These are phyloP conservation scores for Boechera retrofracta DNA, from an alignment of 345 rosid genomes.

Conservation along the genomic window DNA sequence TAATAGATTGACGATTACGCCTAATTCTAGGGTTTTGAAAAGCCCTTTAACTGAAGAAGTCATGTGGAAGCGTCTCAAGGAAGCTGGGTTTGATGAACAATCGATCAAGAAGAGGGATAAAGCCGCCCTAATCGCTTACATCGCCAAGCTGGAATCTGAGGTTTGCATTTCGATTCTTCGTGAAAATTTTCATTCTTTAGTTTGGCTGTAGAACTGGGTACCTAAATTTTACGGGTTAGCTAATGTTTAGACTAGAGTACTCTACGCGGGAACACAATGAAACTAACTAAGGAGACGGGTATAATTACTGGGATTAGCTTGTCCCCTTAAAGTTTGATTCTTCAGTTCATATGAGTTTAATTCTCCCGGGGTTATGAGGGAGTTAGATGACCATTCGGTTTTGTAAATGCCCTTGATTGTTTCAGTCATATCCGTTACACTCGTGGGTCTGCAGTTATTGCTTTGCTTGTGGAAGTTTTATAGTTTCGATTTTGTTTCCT, in stretches of 20 bases:
- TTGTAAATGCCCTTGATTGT: conserved; percentile 16
- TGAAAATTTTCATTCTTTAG: background rate
- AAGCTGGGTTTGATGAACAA: conserved; percentile 89
- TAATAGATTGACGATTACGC: conserved; percentile 52
- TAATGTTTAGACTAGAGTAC: conserved; percentile 4
- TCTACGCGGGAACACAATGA: conserved; percentile 1
- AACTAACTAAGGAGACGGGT: background rate
- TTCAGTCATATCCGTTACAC: background rate
- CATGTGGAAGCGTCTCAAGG: conserved; percentile 82
- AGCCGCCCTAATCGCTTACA: conserved; percentile 85
- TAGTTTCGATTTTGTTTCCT: conserved; percentile 40
- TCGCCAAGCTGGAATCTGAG: conserved; percentile 92
- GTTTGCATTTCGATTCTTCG: conserved; percentile 42
- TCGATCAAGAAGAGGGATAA: conserved; percentile 83
- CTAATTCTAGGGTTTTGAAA: conserved; percentile 72
- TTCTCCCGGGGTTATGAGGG: conserved; percentile 14
- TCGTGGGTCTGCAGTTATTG: conserved; percentile 29
- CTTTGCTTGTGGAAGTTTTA: conserved; percentile 25
- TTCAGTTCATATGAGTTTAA: conserved; percentile 6
- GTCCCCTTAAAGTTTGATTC: conserved; percentile 9
- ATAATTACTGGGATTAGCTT: conserved; percentile 22
- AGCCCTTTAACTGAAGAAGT: conserved; percentile 58
- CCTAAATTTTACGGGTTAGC: background rate
- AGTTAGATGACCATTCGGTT: background rate
- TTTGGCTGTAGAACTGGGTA: no score